A percentile compares a stretch with the other conserved stretches of the same genome.
Conservation (phyloP, 352 stramenopile species). For the Achlya hypogyna region DNA sequence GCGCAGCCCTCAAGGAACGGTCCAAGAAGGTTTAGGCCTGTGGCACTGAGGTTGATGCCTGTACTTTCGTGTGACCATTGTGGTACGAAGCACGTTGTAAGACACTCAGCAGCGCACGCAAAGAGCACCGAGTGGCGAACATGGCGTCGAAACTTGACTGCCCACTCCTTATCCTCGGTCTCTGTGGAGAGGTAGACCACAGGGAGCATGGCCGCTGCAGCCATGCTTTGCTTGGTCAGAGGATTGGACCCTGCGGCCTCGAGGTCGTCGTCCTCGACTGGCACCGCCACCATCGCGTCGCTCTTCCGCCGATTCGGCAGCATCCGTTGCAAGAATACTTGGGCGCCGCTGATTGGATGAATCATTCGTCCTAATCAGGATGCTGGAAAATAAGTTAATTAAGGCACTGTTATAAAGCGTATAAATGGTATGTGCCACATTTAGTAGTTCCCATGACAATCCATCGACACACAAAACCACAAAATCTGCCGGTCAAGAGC, state of each 20-base stretch:
- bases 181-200: slow-evolving; percentile 10
- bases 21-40: slow-evolving; percentile 59
- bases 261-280: neutral
- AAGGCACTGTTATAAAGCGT: no score
- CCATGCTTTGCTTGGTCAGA: neutral
- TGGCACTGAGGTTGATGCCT: slow-evolving; percentile 49
- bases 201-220: neutral
- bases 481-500: no score
- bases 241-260: neutral
- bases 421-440: neutral
- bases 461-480: neutral
- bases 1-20: slow-evolving; percentile 55
- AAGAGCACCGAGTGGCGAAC: slow-evolving; percentile 29
- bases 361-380: no score
- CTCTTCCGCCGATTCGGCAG: neutral
- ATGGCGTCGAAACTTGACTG: neutral
- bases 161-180: neutral
- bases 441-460: neutral
- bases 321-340: neutral
- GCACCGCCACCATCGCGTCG: neutral
- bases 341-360: no score
- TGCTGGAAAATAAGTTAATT: no score
- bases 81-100: slow-evolving; percentile 72
- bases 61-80: slow-evolving; percentile 26
- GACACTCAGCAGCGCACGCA: slow-evolving; percentile 55